Base-by-base conservation (phyloP, 2,329 filamentous ascomycete genomes). In the Gremmenia infestans region DNA sequence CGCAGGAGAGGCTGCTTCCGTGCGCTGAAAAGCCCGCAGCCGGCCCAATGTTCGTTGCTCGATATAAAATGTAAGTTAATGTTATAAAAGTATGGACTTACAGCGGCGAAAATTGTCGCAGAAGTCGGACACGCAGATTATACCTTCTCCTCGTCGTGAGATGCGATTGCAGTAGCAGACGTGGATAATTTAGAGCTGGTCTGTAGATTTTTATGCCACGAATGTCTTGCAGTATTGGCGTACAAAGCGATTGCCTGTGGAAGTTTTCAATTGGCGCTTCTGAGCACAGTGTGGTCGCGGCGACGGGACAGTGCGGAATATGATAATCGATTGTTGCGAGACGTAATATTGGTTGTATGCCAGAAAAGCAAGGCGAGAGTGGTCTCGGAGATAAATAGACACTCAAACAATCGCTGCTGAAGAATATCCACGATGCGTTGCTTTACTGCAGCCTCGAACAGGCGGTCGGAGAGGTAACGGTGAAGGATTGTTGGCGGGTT, bases 371-470 rank as follows among this genome's bases (percentile, higher is more conserved):
- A 53, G 48, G 32, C 50, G 40, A 28, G 22, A 19, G 23, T 8
- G 42, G 15, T 52, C 19, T 48, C 53, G 46, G 43, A 60, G 36
- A 55, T 50, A 48, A 19, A 36, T 54, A 52, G 39, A 48, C 42
- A 48, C 23, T 47, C 53, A 61, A 58, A 59, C 50, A 60, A 57
- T 50, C 48, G 61, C 53, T 55, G 40, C 54, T 42, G 42, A 19
- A 56, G 54, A 53, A 57, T 53, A 55, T 60, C 59, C 58, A 60
- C 55, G 60, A 62, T 57, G 59, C 56, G 22, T 25, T 22, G 39
- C 40, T 54, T 60, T 60, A 55, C 59, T 59, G 57, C 61, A 63
- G 63, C 64, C 63, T 64, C 53, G 60, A 54, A 61, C 60, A 61
- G 62, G 64, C 65, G 63, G 63, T 62, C 60, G 63, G 61, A 51